Evolutionary conservation across 345 rosid species (phyloP), one percentile per base, ranked within the genome.

Genomic region (Gossypium stocksii): DNA sequence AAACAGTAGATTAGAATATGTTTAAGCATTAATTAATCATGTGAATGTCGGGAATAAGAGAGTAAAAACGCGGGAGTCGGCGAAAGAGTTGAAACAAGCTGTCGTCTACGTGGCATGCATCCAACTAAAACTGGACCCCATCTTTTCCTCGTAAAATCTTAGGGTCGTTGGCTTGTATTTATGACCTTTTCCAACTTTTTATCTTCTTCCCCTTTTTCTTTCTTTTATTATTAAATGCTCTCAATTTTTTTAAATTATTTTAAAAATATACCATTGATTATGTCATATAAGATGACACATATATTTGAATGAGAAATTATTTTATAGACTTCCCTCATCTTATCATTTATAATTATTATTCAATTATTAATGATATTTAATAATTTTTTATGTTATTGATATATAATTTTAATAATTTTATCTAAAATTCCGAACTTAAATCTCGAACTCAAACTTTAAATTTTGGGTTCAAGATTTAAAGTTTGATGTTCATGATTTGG

Each of bases 391-490:
- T 1, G 1, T 1, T 5, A 34, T 5, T 34, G 0, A 5, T 0
- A 4, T 0, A 34, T 4, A 34, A 34, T 34, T 34, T 5, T 34
- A 5, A 1, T 5, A 34, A 5, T 5, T 34, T 34, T 34, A 5
- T 5, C 1, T 0, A 29, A 29, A 4, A 29, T 4, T 4, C 1
- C 1, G 1, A 23, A 23, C 25, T 23, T 29, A 29, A 29, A 29
- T 29, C 0, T 0, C 0, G 1, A 29, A 4, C 0, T 4, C 0
- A 0, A 34, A 5, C 0, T 7, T 0, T 5, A 0, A 34, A 34
- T 0, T 34, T 34, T 34, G 0, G 0, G 1, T 34, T 34, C 0
- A 34, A 34, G 0, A 34, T 34, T 34, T 34, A 34, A 34, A 4
- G 1, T 34, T 34, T 34, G 1, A 34, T 4, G 1, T 34, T 34